Base-by-base conservation (phyloP, 768 basidiomycete species). In the Tylopilus plumbeoviolaceoides region DNA sequence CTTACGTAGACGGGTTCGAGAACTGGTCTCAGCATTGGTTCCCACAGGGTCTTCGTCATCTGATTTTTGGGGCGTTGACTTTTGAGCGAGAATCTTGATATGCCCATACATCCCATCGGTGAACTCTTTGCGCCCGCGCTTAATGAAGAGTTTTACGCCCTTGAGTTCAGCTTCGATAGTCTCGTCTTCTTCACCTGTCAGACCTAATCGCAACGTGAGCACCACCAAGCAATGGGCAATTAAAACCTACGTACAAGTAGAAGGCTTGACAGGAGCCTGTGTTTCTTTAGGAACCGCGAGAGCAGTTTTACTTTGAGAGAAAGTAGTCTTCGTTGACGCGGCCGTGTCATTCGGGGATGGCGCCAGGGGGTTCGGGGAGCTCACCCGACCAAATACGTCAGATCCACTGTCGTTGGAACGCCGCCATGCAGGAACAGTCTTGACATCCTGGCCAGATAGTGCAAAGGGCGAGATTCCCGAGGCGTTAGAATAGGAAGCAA, bases 141-240 rank as follows among this genome's bases (percentile, higher is more conserved):
- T 69, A 23, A 55, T 49, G 20, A 78, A 86, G 20, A 87, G 72
- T 59, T 80, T 84, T 36, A 78, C 78, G 39, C 81, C 79, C 57
- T 81, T 84, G 53, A 84, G 71, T 57, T 85, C 84, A 44, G 78
- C 63, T 55, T 73, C 66, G 9, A 81, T 72, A 10, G 74, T 71
- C 65, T 88, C 85, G 44, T 79, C 75, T 62, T 88, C 85, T 60
- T 88, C 85, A 10, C 85, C 85, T 2, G 84, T 87, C 31, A 76
- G 23, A 60, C 35, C 67, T 70, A 30, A 40, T 31, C 15, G 8
- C 12, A 17, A 17, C 7, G 20, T 61, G 8, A 62, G 52, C 20
- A 50, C 25, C n/a, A 21, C 35, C 30, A 20, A 18, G 49, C 11
- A 5, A 11, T 18, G 3, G 36, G n/a, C 14, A 27, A 1, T 48